A percentile compares a stretch with the other conserved stretches of the same genome.
These are phyloP conservation scores for Coemansia guatemalensis DNA, from an alignment of 192 early-diverging fungal genomes.

Conservation along the genomic window DNA sequence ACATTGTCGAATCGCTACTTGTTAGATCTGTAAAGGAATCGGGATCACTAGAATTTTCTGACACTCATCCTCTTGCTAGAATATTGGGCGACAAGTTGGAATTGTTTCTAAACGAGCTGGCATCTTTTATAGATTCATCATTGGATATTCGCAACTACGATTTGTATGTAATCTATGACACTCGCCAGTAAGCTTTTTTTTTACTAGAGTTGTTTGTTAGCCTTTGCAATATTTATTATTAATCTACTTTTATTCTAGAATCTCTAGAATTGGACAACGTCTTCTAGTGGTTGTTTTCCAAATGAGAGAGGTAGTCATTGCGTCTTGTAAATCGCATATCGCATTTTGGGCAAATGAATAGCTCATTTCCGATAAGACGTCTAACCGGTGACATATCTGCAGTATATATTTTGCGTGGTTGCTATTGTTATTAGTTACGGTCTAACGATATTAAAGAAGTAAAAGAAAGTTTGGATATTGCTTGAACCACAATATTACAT, in stretches of 20 bases:
- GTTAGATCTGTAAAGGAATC: constrained; percentile 8
- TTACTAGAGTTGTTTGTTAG: not conserved
- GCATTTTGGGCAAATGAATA: too few species aligned
- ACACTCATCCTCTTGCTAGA: not conserved
- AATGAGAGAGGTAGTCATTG: too few species aligned
- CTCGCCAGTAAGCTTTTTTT: not conserved
- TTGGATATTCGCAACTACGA: constrained; percentile 37
- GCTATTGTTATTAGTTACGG: too few species aligned
- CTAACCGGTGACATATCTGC: too few species aligned
- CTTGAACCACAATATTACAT: too few species aligned
- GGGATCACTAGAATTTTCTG: not conserved
- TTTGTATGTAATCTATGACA: constrained; percentile 28
- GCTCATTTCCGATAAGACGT: too few species aligned
- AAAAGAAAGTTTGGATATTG: too few species aligned
- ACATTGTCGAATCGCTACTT: constrained; percentile 21
- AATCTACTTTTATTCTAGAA: constrained; percentile 5
- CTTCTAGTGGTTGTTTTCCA: not conserved
- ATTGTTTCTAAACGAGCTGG: constrained; percentile 30
- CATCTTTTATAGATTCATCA: constrained; percentile 27
- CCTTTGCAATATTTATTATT: constrained; percentile 3
- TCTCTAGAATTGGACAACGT: not conserved
- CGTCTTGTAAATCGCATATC: too few species aligned
- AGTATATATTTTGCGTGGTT: too few species aligned
- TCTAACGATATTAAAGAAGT: too few species aligned
- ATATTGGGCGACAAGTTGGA: constrained; percentile 4